Conservation (phyloP, 1,284 basidiomycete genomes). For the Coniferiporia sulphurascens region DNA sequence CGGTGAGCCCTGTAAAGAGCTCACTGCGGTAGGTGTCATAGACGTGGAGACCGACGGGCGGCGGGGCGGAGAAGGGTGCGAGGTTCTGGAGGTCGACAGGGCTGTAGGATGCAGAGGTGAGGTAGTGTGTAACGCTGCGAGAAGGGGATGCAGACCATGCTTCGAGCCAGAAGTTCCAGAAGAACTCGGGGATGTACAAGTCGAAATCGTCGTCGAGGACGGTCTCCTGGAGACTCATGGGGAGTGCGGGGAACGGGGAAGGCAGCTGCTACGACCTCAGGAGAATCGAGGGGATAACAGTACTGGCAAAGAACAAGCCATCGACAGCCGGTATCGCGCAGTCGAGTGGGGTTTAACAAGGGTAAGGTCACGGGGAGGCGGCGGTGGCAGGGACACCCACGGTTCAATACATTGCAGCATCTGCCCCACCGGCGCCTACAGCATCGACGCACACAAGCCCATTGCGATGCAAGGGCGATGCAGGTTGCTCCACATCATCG, state of each 20-base stretch:
- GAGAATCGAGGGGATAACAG: too few species aligned
- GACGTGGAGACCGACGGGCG: slow-evolving; percentile 41
- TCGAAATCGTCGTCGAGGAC: slow-evolving; percentile 2
- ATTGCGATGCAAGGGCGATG: too few species aligned
- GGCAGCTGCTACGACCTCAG: too few species aligned
- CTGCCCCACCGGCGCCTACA: too few species aligned
- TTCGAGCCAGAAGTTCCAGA: slow-evolving; percentile 41
- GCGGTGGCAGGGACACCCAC: too few species aligned
- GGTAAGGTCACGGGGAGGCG: too few species aligned
- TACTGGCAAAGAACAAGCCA: too few species aligned
- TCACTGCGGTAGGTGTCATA: slow-evolving; percentile 48
- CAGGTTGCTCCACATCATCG: too few species aligned
- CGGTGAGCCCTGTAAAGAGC: slow-evolving; percentile 38
- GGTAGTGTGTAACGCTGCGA: slow-evolving; percentile 5
- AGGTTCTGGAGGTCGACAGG: slow-evolving; percentile 11
- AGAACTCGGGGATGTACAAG: slow-evolving; percentile 35
- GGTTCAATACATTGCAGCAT: too few species aligned
- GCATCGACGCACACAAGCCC: too few species aligned
- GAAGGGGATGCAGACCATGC: slow-evolving; percentile 26
- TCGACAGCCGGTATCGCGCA: too few species aligned
- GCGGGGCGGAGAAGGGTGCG: slow-evolving; percentile 26
- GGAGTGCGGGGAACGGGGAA: not conserved
- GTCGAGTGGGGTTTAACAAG: too few species aligned
- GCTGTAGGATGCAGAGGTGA: not conserved
- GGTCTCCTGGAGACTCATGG: slow-evolving; percentile 1